A percentile compares a stretch with the other conserved stretches of the same genome.
Evolutionary conservation across 1,284 basidiomycete genomes (phyloP).

Genomic region (Malassezia dermatis): DNA sequence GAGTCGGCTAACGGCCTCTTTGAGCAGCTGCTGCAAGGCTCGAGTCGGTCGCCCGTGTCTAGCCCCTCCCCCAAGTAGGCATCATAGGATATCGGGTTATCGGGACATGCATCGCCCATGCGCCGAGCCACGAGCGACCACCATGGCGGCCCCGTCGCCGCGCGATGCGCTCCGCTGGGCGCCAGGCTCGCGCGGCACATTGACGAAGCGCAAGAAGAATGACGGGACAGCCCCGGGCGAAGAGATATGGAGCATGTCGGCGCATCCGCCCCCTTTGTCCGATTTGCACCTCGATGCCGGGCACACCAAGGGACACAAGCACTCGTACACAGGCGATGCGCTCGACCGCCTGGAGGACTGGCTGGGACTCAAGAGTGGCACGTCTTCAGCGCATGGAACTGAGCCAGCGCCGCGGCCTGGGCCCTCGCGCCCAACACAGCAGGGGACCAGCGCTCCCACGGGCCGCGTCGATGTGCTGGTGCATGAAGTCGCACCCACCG

Average conservation of each 20-base stretch:
- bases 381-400: neutral
- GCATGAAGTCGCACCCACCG: constrained; percentile 31
- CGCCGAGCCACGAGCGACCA: neutral
- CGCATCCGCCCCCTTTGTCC: neutral
- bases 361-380: constrained; percentile 26
- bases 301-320: neutral
- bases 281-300: neutral
- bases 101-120: neutral
- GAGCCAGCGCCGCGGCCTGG: neutral
- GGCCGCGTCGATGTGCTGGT: constrained; percentile 27
- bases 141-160: neutral
- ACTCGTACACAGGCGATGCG: constrained; percentile 9
- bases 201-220: neutral
- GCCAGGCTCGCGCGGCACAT: neutral
- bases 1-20: constrained; percentile 72
- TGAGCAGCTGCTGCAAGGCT: constrained; percentile 74
- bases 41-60: constrained; percentile 55
- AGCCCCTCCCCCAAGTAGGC: neutral
- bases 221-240: neutral
- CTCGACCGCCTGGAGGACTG: constrained; percentile 32
- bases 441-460: neutral
- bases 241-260: neutral
- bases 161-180: neutral
- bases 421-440: neutral
- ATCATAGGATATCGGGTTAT: neutral